Conservation (phyloP, 345 rosid species). For the Anacardium occidentale region DNA sequence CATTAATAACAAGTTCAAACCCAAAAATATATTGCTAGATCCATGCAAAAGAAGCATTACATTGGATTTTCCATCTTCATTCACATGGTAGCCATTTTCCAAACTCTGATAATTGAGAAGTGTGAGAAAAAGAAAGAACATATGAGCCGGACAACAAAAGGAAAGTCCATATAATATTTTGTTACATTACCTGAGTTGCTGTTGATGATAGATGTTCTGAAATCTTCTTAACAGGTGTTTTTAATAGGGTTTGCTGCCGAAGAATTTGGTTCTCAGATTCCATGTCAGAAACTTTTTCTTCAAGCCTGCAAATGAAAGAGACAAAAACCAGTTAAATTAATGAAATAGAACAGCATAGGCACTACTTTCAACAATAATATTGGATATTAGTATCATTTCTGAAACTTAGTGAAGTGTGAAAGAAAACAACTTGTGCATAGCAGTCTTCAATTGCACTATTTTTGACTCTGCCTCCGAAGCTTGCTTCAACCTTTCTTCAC, state of each 20-base stretch:
- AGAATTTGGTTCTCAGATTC: slow-evolving; percentile 85
- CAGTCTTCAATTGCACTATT: slow-evolving; percentile 75
- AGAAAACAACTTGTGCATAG: slow-evolving; percentile 68
- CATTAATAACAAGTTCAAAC: slow-evolving; percentile 7
- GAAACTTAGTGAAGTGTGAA: slow-evolving; percentile 5
- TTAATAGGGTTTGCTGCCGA: slow-evolving; percentile 65
- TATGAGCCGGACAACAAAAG: slow-evolving; percentile 5
- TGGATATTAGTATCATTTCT: neutral
- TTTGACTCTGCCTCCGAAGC: slow-evolving; percentile 91
- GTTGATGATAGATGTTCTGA: slow-evolving; percentile 58
- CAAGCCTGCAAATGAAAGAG: slow-evolving; percentile 64
- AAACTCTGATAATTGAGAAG: slow-evolving; percentile 48
- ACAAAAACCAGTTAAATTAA: slow-evolving; percentile 5
- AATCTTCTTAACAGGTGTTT: slow-evolving; percentile 47
- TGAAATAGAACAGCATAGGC: neutral
- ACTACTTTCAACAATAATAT: slow-evolving; percentile 1
- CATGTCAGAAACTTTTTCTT: slow-evolving; percentile 76
- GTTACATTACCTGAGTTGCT: slow-evolving; percentile 43
- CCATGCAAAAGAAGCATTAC: slow-evolving; percentile 41
- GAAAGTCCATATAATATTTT: slow-evolving; percentile 10
- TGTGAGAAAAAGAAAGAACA: slow-evolving; percentile 16
- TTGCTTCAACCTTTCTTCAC: slow-evolving; percentile 94
- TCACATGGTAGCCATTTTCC: slow-evolving; percentile 81
- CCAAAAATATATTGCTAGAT: slow-evolving; percentile 19
- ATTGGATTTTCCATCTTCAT: slow-evolving; percentile 48